phyloP scores from a whole-genome alignment of 441 rosid genomes.

The Adansonia grandidieri region DNA sequence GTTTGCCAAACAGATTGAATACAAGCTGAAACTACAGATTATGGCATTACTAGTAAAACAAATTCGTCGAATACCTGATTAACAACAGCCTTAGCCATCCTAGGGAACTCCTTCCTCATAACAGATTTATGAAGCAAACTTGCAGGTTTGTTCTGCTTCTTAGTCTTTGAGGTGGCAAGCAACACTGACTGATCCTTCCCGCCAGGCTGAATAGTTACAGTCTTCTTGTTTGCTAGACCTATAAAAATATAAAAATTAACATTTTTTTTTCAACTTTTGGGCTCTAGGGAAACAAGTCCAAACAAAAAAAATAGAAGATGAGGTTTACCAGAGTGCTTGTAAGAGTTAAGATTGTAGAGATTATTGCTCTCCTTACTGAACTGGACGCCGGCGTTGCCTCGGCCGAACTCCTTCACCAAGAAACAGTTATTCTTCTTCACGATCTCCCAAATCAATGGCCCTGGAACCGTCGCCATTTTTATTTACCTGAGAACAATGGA shows the following conservation, averaged over 20 bases:
- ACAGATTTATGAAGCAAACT: conserved; percentile 56
- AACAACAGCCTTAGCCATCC: conserved; percentile 66
- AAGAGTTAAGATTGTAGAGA: conserved; percentile 65
- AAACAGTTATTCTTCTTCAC: conserved; percentile 71
- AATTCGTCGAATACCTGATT: conserved; percentile 47
- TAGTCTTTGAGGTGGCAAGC: conserved; percentile 72
- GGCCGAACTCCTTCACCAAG: conserved; percentile 66
- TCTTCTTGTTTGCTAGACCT: conserved; percentile 50
- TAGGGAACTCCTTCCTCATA: conserved; percentile 59
- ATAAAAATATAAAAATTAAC: no score
- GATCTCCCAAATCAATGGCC: conserved; percentile 32
- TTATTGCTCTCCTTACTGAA: conserved; percentile 71
- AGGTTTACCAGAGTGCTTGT: conserved; percentile 64
- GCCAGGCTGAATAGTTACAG: conserved; percentile 66
- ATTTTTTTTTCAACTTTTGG: no score
- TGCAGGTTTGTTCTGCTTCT: conserved; percentile 61
- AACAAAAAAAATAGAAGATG: neutral
- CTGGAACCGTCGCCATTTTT: conserved; percentile 66
- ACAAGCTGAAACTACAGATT: neutral
- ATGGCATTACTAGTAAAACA: neutral
- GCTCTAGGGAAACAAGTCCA: no score
- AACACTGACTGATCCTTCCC: conserved; percentile 65
- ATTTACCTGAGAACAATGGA: neutral
- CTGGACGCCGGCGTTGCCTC: conserved; percentile 56
- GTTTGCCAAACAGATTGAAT: neutral